phyloP scores from a whole-genome alignment of 148 eudicot species.

The Camellia japonica region DNA sequence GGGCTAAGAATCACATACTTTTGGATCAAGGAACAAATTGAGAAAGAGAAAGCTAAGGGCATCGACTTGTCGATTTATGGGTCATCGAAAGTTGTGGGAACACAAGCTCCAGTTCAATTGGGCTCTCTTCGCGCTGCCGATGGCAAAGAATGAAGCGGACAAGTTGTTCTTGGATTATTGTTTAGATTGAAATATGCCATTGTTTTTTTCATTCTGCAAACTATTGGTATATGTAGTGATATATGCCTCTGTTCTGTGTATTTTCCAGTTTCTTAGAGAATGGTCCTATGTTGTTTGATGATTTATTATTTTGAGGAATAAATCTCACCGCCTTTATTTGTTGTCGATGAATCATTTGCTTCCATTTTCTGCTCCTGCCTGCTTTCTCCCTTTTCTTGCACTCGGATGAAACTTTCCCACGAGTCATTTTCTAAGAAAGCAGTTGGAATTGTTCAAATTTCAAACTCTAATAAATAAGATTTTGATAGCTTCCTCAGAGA shows the following conservation, averaged over 20 bases:
- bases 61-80: constrained; percentile 67
- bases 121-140: constrained; percentile 97
- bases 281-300: neutral
- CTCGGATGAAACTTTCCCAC: neutral
- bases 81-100: constrained; percentile 87
- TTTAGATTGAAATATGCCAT: constrained; percentile 10
- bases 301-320: neutral
- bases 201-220: neutral
- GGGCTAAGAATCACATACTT: constrained; percentile 89
- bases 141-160: constrained; percentile 66
- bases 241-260: neutral
- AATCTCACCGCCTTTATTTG: neutral
- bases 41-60: constrained; percentile 81
- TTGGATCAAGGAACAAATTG: constrained; percentile 94
- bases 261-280: neutral
- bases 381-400: neutral
- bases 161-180: neutral
- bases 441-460: neutral
- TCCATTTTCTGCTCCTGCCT: neutral
- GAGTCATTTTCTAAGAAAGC: neutral
- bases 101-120: constrained; percentile 91
- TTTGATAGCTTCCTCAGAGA: neutral
- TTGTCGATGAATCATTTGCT: neutral
- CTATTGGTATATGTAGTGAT: neutral
- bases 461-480: neutral